Evolutionary conservation across 2,329 filamentous ascomycete species (phyloP).

Genomic region (Cladosporium cucumerinum): DNA sequence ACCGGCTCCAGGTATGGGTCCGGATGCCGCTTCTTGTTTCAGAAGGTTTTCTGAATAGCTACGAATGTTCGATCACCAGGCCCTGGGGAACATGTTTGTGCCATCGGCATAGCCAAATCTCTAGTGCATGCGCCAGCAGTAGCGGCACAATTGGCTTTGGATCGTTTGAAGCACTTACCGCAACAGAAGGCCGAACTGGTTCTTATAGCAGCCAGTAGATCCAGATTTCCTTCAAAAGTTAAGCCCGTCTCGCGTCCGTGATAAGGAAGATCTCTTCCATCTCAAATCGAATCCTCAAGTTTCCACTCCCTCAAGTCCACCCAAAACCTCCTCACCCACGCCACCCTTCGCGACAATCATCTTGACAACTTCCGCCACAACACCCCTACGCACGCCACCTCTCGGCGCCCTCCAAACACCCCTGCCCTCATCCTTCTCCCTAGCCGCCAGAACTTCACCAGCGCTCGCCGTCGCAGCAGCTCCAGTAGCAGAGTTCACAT

Average conservation of each 20-base stretch:
- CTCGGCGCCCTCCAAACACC: conserved; percentile 81
- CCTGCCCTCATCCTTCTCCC: conserved; percentile 48
- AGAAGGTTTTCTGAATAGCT: background rate
- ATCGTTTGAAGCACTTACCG: background rate
- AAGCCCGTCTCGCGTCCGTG: background rate
- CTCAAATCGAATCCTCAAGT: conserved; percentile 25
- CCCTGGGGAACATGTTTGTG: background rate
- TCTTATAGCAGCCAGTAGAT: background rate
- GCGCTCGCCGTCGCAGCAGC: conserved; percentile 36
- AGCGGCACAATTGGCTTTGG: background rate
- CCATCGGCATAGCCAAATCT: background rate
- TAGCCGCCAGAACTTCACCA: conserved; percentile 40
- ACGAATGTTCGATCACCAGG: background rate
- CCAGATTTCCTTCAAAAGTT: too few species aligned
- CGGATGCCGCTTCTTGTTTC: background rate
- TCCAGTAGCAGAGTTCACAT: conserved; percentile 45
- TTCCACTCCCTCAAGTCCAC: conserved; percentile 74
- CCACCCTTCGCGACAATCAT: conserved; percentile 73
- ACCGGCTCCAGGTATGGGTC: background rate
- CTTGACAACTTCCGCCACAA: conserved; percentile 72
- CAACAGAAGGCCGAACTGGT: background rate
- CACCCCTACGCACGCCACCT: conserved; percentile 73
- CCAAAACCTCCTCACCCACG: conserved; percentile 81
- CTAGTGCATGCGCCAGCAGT: background rate
- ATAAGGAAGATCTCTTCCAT: background rate